Base-by-base conservation (phyloP, 106 monocot genomes). In the Acanthochlamys bracteata region DNA sequence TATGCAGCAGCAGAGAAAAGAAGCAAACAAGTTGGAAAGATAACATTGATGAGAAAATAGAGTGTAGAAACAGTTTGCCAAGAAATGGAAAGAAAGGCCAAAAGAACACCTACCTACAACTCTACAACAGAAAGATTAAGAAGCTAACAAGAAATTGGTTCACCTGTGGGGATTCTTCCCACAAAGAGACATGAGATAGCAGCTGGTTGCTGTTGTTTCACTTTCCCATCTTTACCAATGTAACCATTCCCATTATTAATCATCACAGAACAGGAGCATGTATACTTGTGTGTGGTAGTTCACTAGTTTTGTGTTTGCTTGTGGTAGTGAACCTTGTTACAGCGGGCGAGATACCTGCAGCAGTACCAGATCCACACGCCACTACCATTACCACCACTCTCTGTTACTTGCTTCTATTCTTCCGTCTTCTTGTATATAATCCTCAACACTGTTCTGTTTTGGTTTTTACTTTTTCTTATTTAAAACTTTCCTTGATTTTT, bases 191-290 rank as follows among this genome's bases (percentile, higher is more conserved):
- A 55, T 15, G 55, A 20, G 55, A 17, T 55, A 15, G 20, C 55
- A 55, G 67, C 55, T 67, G 51, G 6, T 33, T 49, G 2, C 15
- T 67, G 26, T 27, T 40, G 14, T 67, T 40, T 67, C 55, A 53
- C 19, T 40, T 41, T 67, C 67, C 55, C 26, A 40, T 21, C 21
- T 20, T 39, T 12, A 49, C 49, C 49, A 49, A 12, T 49, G 49
- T 17, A 11, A n/a, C 53, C 33, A 16, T 13, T 39, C 11, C 19
- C 51, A 24, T 54, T 66, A 51, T 66, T 66, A 53, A 7, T 14
- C 17, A 17, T 23, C 39, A 43, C 7, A 43, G 43, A 8, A 43
- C 7, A 13, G 7, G 13, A 8, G 43, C 10, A 49, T 49, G 2
- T 49, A 10, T 49, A 10, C 9, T 49, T 49, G 49, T 17, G 2